A percentile compares a stretch with the other conserved stretches of the same genome.
These are phyloP conservation scores for Rhododendron molle DNA, from an alignment of 148 eudicot genomes.

Conservation along the genomic window DNA sequence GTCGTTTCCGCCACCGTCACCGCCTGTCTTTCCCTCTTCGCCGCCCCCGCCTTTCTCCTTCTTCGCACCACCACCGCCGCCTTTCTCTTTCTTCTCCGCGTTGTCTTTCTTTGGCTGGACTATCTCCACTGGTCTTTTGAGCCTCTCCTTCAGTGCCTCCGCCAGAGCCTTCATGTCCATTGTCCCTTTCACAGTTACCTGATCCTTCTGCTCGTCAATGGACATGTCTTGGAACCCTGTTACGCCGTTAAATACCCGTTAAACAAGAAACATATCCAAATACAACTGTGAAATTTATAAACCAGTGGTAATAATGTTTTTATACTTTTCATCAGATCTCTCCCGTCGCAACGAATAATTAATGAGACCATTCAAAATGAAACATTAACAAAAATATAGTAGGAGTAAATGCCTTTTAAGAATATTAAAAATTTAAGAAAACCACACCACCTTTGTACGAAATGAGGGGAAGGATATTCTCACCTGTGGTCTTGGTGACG, in stretches of 20 bases:
- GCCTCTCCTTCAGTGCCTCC: slow-evolving; percentile 35
- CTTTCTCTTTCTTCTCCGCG: slow-evolving; percentile 15
- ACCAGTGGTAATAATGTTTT: background rate
- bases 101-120: slow-evolving; percentile 23
- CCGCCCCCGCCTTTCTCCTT: slow-evolving; percentile 10
- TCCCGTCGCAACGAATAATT: too few relatives aligned
- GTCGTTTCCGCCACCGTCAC: background rate
- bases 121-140: slow-evolving; percentile 51
- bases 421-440: background rate
- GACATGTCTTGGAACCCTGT: slow-evolving; percentile 51
- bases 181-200: slow-evolving; percentile 55
- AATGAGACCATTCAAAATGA: too few relatives aligned
- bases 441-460: background rate
- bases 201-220: slow-evolving; percentile 51
- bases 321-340: too few relatives aligned
- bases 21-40: background rate
- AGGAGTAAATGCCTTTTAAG: background rate
- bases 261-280: background rate
- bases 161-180: slow-evolving; percentile 53
- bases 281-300: background rate
- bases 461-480: background rate
- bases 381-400: background rate
- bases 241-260: background rate
- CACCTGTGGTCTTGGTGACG: slow-evolving; percentile 52
- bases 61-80: background rate